Percentiles rank a stretch among this genome's conserved stretches.
These are phyloP conservation scores for Parsonsia alboflavescens DNA, from an alignment of 257 asterid genomes.

Conservation along the genomic window DNA sequence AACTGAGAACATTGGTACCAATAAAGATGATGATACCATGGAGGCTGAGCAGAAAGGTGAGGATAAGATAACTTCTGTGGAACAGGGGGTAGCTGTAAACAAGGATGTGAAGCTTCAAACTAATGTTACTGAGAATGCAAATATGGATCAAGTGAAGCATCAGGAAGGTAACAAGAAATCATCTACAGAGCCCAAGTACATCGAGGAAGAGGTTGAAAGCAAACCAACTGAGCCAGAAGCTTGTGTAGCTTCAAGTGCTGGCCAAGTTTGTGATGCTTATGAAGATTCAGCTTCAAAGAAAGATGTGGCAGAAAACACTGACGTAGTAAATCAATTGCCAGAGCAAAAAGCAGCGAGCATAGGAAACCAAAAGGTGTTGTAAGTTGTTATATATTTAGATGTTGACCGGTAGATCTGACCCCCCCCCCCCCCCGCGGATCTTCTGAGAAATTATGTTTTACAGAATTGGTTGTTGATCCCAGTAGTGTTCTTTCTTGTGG, in stretches of 20 bases:
- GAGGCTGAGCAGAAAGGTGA: slow-evolving; percentile 2
- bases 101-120: not conserved
- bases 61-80: not conserved
- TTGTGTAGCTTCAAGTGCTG: not conserved
- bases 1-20: not conserved
- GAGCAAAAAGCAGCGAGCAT: slow-evolving; percentile 12
- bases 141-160: slow-evolving; percentile 1
- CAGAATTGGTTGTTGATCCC: slow-evolving; percentile 22
- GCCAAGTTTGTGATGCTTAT: not conserved
- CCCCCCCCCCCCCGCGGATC: too few species aligned
- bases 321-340: slow-evolving; percentile 1
- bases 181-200: not conserved
- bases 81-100: not conserved
- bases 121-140: not conserved
- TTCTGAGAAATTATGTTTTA: slow-evolving; percentile 20
- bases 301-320: slow-evolving; percentile 17
- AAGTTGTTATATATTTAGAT: not conserved
- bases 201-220: not conserved
- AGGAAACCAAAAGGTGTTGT: slow-evolving; percentile 8
- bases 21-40: slow-evolving; percentile 6
- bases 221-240: not conserved
- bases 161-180: not conserved
- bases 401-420: slow-evolving; percentile 4
- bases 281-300: slow-evolving; percentile 17
- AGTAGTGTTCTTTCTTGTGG: not conserved